Percentiles rank a stretch among this genome's conserved stretches.
These are phyloP conservation scores for Colletotrichum coccodes DNA, from an alignment of 2,329 filamentous ascomycete genomes.

Conservation along the genomic window DNA sequence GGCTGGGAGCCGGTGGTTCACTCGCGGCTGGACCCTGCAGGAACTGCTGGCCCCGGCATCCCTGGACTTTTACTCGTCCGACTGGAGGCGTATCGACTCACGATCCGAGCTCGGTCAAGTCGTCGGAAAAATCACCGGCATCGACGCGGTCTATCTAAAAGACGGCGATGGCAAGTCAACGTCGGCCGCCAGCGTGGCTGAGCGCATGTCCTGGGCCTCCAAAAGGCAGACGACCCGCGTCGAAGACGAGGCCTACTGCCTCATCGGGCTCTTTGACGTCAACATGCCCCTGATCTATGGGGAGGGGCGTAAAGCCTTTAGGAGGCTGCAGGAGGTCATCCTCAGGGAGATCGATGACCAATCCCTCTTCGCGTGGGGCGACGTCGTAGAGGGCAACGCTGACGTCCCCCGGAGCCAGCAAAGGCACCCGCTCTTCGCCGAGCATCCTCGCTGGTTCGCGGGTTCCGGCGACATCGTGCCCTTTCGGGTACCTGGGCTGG, in stretches of 20 bases:
- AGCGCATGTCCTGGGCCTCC: constrained; percentile 41
- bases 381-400: neutral
- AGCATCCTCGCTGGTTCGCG: neutral
- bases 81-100: neutral
- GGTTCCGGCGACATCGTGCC: neutral
- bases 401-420: neutral
- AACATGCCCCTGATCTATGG: constrained; percentile 41
- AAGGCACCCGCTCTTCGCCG: neutral
- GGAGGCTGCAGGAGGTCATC: constrained; percentile 28
- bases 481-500: neutral
- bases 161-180: constrained; percentile 9
- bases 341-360: neutral
- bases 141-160: neutral
- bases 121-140: neutral
- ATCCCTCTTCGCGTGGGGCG: constrained; percentile 1
- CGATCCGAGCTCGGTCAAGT: neutral
- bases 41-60: neutral
- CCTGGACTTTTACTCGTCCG: neutral
- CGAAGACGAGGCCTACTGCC: constrained; percentile 40
- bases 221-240: constrained; percentile 33
- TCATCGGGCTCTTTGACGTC: constrained; percentile 41
- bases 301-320: constrained; percentile 38
- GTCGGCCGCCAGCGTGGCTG: constrained; percentile 36
- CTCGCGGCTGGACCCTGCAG: constrained; percentile 11
- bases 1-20: constrained; percentile 2